Percentiles rank a stretch among this genome's conserved stretches.
These are phyloP conservation scores for Tylopilus vinaceipallidus DNA, from an alignment of 768 basidiomycete species.

Conservation along the genomic window DNA sequence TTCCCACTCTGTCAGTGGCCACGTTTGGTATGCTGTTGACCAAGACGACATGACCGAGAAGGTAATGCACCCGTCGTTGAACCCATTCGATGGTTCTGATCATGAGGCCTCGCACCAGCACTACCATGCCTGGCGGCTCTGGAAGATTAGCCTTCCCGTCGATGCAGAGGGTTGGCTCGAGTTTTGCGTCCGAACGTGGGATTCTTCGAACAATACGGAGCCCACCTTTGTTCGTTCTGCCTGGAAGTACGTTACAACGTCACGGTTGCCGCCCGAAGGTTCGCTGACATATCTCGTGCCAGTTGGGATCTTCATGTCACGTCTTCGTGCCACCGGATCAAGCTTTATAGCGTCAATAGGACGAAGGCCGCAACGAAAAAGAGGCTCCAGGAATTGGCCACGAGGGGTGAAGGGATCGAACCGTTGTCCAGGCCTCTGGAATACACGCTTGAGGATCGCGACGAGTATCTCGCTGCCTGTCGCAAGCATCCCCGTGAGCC, in stretches of 20 bases:
- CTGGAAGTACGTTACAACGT: constrained; percentile 45
- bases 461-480: constrained; percentile 1
- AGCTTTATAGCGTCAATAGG: constrained; percentile 51
- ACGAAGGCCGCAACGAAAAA: constrained; percentile 40
- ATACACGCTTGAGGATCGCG: constrained; percentile 6
- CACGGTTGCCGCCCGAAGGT: not conserved
- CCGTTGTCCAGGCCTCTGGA: constrained; percentile 10
- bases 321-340: constrained; percentile 52
- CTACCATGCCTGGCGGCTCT: constrained; percentile 54
- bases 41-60: constrained; percentile 16
- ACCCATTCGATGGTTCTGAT: too few species aligned
- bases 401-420: constrained; percentile 33
- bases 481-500: constrained; percentile 13
- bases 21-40: constrained; percentile 18
- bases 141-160: constrained; percentile 50
- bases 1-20: constrained; percentile 3
- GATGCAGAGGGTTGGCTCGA: constrained; percentile 58
- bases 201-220: constrained; percentile 57
- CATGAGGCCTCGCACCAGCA: too few species aligned
- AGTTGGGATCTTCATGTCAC: constrained; percentile 56
- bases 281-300: not conserved
- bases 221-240: constrained; percentile 54
- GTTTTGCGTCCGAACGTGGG: constrained; percentile 55
- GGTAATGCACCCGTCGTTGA: not conserved
- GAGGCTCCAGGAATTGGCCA: constrained; percentile 41